A percentile compares a stretch with the other conserved stretches of the same genome.
Conservation (phyloP, 2,329 filamentous ascomycete species). For the Proliferodiscus dingleyae region DNA sequence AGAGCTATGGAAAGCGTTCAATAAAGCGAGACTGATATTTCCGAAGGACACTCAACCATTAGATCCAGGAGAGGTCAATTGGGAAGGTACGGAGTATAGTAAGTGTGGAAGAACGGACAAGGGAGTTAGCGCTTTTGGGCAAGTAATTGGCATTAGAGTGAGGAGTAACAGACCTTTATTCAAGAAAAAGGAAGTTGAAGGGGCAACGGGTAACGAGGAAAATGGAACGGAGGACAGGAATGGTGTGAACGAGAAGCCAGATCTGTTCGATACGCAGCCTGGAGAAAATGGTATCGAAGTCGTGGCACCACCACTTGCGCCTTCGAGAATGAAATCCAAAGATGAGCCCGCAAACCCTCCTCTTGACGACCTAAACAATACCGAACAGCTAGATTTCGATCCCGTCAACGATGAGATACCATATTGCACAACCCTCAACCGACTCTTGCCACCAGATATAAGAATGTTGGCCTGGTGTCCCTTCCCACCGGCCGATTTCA, state of each 20-base stretch:
- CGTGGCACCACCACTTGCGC: conserved; percentile 23
- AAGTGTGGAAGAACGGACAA: conserved; percentile 93
- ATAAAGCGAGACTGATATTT: conserved; percentile 76
- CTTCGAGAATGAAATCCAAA: conserved; percentile 17
- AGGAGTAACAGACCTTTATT: conserved; percentile 68
- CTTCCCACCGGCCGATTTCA: conserved; percentile 71
- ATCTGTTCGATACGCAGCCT: conserved; percentile 23
- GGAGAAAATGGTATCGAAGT: conserved; percentile 24
- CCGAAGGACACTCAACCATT: conserved; percentile 45
- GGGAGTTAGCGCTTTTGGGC: conserved; percentile 94
- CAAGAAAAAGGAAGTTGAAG: conserved; percentile 22
- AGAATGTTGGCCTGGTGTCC: conserved; percentile 92
- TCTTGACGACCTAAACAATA: conserved; percentile 22
- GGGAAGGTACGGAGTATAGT: conserved; percentile 81
- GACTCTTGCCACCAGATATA: conserved; percentile 83
- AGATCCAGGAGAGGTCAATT: conserved; percentile 59
- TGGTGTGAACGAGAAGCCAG: neutral
- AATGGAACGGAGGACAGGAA: too few species aligned
- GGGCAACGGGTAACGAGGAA: conserved; percentile 12
- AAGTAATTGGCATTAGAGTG: conserved; percentile 81
- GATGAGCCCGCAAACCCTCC: conserved; percentile 10
- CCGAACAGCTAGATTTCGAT: conserved; percentile 48
- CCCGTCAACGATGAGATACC: conserved; percentile 74
- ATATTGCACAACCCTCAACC: conserved; percentile 80
- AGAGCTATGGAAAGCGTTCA: conserved; percentile 85